Evolutionary conservation across 352 stramenopile species (phyloP), one percentile per base, ranked within the genome.

Genomic region (Globisporangium spiculum): DNA sequence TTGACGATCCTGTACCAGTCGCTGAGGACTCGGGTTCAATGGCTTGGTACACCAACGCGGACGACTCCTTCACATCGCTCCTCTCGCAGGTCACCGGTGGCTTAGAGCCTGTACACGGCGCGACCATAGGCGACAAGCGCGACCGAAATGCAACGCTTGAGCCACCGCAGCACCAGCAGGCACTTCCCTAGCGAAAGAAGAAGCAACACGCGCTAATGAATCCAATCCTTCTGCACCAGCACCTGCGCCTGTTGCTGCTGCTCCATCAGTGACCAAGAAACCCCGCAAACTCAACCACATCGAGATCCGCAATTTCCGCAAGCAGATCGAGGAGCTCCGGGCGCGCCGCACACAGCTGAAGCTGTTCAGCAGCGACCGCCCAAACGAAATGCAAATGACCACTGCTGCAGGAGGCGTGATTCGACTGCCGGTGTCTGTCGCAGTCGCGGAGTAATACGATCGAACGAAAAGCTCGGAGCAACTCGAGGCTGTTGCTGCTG

Each of bases 301-400:
- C 26, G 63, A 68, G 27, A 60, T 68, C 52, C 52, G 60, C 50
- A 54, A 36, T 34, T 36, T 70, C 16, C 56, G 56, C 22, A 5
- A 65, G 7, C n/a, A 70, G 14, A 22, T 60, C 34, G 58, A 55
- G n/a, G 58, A 59, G 32, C 57, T 68, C 36, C 32, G 62, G 24
- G 26, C n/a, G 5, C 50, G 26, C 2, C 54, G 50, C 63, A 38
- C 30, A 5, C 22, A 48, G 10, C 41, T 68, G 10, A 18, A 56
- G 63, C 9, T 24, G 20, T 36, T 27, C 48, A 16, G 55, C 46
- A 58, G 44, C 64, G 12, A 27, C 52, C 48, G 46, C 53, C 30
- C 60, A 20, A 50, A 30, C 16, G 46, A 26, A 56, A 22, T 56
- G 8, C 36, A 57, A 48, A 48, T 32, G 9, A 2, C 66, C 34